Evolutionary conservation across 805 yeast species (phyloP), one percentile per base, ranked within the genome.

Genomic region (Myxozyma neotropica): DNA sequence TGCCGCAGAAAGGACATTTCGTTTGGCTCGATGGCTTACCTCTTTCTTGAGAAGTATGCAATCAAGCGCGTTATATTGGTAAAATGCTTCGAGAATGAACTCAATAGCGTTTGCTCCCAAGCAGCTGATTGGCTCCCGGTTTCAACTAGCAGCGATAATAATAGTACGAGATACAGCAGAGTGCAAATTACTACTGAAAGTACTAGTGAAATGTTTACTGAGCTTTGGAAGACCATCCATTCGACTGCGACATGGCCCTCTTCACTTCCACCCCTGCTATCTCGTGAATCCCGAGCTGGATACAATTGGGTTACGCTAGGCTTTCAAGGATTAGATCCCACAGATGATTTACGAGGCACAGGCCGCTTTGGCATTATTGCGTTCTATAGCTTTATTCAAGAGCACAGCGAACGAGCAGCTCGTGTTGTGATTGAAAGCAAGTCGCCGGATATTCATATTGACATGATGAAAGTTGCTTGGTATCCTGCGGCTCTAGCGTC

Each of bases 291-390:
- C 7, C 60, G 61, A n/a, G 67, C 53, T n/a, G 66, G 62, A 3
- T 26, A 31, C n/a, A 62, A 73, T 55, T 75, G 77, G 76, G 73
- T 70, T 21, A 61, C 67, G 2, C 64, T 75, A 6, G 79, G 79
- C 4, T 75, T 75, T 64, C 79, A 75, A 54, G 76, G 77, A 1
- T 23, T 61, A 17, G 73, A 74, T 55, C 79, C 79, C 4, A 57
- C 69, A 2, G 69, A 72, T 0, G 79, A 75, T 57, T 72, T 75
- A 51, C 67, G 79, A 12, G 74, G 74, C 2, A 53, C 64, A 4
- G 69, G 69, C 2, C 23, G 44, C 24, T 55, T 67, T n/a, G 69
- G 69, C 1, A 39, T 67, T 12, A 8, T n/a, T 4, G 26, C 43
- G 15, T 50, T 62, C 17, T 57, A 53, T 17, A 31, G 44, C 23